Evolutionary conservation across 2,329 filamentous ascomycete species (phyloP).

Genomic region (Tothia fuscella): DNA sequence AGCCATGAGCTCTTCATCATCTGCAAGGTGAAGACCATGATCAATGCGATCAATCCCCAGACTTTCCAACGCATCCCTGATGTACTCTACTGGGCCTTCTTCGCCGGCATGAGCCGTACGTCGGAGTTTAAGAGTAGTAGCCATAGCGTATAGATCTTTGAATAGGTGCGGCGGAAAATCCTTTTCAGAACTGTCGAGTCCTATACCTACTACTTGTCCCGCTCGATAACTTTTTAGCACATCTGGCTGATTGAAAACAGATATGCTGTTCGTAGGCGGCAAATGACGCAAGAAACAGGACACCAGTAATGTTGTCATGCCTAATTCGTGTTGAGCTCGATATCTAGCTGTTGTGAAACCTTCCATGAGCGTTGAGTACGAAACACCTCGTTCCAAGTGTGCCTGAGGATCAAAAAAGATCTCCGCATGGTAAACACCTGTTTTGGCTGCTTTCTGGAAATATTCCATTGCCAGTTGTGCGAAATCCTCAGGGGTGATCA

Average conservation of each 20-base stretch:
- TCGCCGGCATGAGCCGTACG: conserved; percentile 68
- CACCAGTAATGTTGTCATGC: conserved; percentile 53
- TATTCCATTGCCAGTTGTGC: conserved; percentile 62
- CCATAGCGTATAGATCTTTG: conserved; percentile 47
- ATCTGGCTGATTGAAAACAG: conserved; percentile 34
- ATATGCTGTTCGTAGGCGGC: conserved; percentile 44
- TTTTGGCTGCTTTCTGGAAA: conserved; percentile 49
- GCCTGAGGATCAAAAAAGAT: conserved; percentile 75
- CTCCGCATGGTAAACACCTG: conserved; percentile 61
- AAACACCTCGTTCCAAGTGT: conserved; percentile 51
- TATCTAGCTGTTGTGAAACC: conserved; percentile 51
- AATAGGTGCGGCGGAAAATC: conserved; percentile 41
- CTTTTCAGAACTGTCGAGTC: conserved; percentile 51
- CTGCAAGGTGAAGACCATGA: conserved; percentile 55
- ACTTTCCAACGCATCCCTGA: conserved; percentile 49
- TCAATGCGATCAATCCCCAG: conserved; percentile 58
- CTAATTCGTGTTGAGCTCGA: conserved; percentile 50
- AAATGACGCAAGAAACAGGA: conserved; percentile 63
- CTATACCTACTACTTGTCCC: conserved; percentile 49
- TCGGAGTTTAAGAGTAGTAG: conserved; percentile 39
- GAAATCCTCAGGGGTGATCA: conserved; percentile 55
- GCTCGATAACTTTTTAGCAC: conserved; percentile 33
- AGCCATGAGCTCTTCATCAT: conserved; percentile 47
- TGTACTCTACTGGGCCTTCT: conserved; percentile 57
- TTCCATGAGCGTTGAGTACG: conserved; percentile 49